Evolutionary conservation across 768 basidiomycete species (phyloP), one percentile per base, ranked within the genome.

Genomic region (Xerocomus potaroensis): DNA sequence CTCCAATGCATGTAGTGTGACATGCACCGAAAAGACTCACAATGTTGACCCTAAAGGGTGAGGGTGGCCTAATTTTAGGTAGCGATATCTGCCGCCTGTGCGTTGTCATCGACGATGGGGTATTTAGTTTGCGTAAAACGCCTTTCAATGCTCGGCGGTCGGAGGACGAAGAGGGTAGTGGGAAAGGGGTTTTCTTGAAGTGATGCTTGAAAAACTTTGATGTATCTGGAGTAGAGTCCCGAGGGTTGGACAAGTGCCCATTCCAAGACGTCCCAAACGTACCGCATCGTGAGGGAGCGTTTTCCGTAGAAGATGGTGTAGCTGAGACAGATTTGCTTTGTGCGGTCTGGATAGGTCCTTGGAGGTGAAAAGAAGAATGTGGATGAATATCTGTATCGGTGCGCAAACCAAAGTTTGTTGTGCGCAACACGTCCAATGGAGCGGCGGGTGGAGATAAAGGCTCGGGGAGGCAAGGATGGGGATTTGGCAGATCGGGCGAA

Each of bases 1-100:
- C 26, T 40, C 18, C 40, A 48, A 42, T 37, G 41, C 38, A 37
- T n/a, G 27, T 41, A n/a, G 16, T 40, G 26, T 24, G n/a, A 26
- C 12, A 16, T 19, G 23, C 22, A 19, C n/a, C 11, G 7, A 35
- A 38, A 7, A 33, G 4, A 36, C 62, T 57, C 50, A 64, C 62
- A 32, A 64, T 53, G 35, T 67, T 45, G n/a, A 64, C 43, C 31
- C 18, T 46, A 8, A 64, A 45, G 8, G 65, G 63, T 2, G 65
- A 66, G 11, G 55, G 51, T n/a, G 55, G 12, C 41, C 47, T 57
- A 15, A 65, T 35, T 15, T 48, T 54, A 21, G 62, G 65, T 10
- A 66, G 10, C 8, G 52, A 47, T 10, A 8, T 38, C 31, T 48
- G 54, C 19, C 45, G 29, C 4, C 23, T 47, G 8, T 43, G 27